Conservation (phyloP, 2,329 filamentous ascomycete genomes). For the Hortaea werneckii region DNA sequence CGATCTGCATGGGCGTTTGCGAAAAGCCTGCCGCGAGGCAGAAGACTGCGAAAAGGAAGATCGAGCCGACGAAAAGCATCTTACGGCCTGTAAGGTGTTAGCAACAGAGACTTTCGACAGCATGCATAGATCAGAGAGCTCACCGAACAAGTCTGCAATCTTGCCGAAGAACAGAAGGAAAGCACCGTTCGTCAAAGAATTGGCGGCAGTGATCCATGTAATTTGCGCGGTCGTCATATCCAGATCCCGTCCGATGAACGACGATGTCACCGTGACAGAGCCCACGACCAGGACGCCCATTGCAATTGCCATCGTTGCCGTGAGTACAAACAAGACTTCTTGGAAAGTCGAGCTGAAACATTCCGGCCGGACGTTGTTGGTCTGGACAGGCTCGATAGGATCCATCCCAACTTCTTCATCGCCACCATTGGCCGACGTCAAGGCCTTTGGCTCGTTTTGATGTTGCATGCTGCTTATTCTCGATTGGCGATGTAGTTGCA, state of each 20-base stretch:
- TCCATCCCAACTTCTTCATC: constrained; percentile 5
- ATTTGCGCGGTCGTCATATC: constrained; percentile 56
- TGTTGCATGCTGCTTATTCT: too few relatives aligned
- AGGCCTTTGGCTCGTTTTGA: neutral
- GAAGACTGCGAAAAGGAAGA: constrained; percentile 49
- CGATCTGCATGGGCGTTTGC: constrained; percentile 47
- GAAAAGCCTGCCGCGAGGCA: constrained; percentile 51
- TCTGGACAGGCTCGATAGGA: constrained; percentile 9
- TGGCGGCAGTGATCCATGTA: constrained; percentile 57
- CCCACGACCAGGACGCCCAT: constrained; percentile 52
- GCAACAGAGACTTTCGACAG: neutral
- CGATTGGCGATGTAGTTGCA: too few relatives aligned
- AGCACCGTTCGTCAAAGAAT: constrained; percentile 52
- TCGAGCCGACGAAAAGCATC: constrained; percentile 48
- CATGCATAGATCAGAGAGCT: neutral
- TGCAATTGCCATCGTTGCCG: constrained; percentile 57
- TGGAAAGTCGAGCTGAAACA: constrained; percentile 54
- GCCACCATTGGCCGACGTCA: neutral
- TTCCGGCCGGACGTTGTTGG: constrained; percentile 34
- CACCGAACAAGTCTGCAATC: constrained; percentile 52
- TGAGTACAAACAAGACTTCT: constrained; percentile 55
- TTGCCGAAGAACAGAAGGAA: constrained; percentile 58
- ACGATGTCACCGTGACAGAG: constrained; percentile 51
- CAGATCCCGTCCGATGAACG: constrained; percentile 49
- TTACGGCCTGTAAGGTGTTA: constrained; percentile 37